Evolutionary conservation across 1,284 basidiomycete genomes (phyloP).

Genomic region (Mycena sp.): DNA sequence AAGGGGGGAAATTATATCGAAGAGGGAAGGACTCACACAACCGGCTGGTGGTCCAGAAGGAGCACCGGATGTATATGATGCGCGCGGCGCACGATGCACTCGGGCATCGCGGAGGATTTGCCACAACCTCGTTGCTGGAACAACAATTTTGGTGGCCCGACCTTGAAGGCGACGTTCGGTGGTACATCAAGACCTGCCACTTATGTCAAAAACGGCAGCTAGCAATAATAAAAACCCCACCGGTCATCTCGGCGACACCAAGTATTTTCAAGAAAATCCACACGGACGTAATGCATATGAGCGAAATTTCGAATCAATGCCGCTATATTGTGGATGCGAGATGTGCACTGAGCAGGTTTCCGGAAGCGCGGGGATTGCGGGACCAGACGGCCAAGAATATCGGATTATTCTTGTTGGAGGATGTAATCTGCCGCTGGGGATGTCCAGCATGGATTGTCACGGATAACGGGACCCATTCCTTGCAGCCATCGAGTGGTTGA

Average conservation of each 20-base stretch:
- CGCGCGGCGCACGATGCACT: no score
- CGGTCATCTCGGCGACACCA: no score
- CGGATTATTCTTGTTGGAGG: conserved; percentile 35
- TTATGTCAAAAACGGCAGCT: conserved; percentile 7
- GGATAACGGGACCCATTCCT: conserved; percentile 39
- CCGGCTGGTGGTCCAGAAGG: no score
- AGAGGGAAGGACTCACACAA: no score
- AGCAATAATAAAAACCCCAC: neutral
- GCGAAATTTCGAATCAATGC: conserved; percentile 17
- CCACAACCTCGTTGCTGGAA: no score
- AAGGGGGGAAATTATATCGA: no score
- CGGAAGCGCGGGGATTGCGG: conserved; percentile 31
- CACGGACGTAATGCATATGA: no score
- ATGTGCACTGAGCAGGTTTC: conserved; percentile 32
- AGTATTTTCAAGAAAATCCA: no score
- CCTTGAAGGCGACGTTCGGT: no score
- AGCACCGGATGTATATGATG: no score
- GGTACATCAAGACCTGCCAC: conserved; percentile 17
- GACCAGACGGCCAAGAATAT: conserved; percentile 28
- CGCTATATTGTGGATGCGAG: conserved; percentile 32
- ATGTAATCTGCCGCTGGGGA: conserved; percentile 40
- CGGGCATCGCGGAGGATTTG: no score
- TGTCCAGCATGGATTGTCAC: conserved; percentile 33
- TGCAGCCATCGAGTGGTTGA: conserved; percentile 33
- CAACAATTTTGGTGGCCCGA: no score